These are phyloP conservation scores for Prosopis cineraria DNA, from an alignment of 306 rosid genomes.

Conservation along the genomic window DNA sequence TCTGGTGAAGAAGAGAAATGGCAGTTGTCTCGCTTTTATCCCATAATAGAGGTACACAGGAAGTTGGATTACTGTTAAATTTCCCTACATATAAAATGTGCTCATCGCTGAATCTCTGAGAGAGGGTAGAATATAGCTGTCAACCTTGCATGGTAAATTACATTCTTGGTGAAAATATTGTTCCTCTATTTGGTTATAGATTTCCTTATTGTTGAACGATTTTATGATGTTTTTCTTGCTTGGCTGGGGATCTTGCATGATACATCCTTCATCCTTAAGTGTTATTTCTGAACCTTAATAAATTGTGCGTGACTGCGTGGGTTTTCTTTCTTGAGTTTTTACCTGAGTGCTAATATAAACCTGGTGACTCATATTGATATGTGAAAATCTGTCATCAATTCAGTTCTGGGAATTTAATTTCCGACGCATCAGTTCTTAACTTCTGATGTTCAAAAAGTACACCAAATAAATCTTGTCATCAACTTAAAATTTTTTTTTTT, in stretches of 20 bases:
- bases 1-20: slow-evolving; percentile 74
- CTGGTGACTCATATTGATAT: not conserved
- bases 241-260: not conserved
- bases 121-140: slow-evolving; percentile 3
- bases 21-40: slow-evolving; percentile 93
- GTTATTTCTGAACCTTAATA: not conserved
- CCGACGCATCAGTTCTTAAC: not conserved
- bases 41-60: slow-evolving; percentile 79
- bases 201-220: not conserved
- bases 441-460: not conserved
- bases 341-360: not conserved
- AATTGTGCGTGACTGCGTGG: not conserved
- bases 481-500: not conserved
- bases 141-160: not conserved
- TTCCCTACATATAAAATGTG: slow-evolving; percentile 6
- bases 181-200: not conserved
- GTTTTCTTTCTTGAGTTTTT: not conserved
- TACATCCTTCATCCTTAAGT: not conserved
- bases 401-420: not conserved
- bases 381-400: not conserved
- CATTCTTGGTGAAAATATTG: not conserved
- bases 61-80: slow-evolving; percentile 10
- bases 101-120: slow-evolving; percentile 8
- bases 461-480: not conserved
- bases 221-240: not conserved